Evolutionary conservation across 495 filamentous ascomycete genomes (phyloP).

Genomic region (Alectoria sarmentosa): DNA sequence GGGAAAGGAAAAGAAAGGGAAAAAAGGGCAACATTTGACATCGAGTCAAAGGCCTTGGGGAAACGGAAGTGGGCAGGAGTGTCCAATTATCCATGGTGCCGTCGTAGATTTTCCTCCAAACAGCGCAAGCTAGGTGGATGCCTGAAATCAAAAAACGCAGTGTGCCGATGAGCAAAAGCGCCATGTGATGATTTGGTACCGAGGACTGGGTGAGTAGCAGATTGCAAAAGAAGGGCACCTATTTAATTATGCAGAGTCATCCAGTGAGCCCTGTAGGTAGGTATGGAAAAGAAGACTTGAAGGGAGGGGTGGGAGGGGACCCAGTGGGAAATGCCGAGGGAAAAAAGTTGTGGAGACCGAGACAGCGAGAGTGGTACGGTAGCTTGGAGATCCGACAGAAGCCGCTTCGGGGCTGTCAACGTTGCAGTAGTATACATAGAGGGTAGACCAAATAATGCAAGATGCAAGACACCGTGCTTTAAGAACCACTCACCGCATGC

Average conservation of each 20-base stretch:
- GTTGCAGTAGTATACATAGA: neutral
- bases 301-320: no score
- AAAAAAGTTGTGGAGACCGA: neutral
- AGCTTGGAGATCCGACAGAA: slow-evolving; percentile 7
- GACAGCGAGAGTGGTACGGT: neutral
- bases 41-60: no score
- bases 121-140: neutral
- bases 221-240: neutral
- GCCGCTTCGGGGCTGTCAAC: slow-evolving; percentile 16
- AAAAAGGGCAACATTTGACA: no score
- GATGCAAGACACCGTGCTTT: neutral
- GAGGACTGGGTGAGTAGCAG: neutral
- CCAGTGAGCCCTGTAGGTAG: neutral
- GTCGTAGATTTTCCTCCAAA: slow-evolving; percentile 4
- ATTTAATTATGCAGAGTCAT: neutral
- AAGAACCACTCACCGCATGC: neutral
- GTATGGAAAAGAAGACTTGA: no score
- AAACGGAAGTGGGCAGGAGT: no score
- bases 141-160: neutral
- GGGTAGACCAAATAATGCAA: neutral
- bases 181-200: slow-evolving; percentile 1
- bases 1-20: no score
- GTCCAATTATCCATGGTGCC: neutral
- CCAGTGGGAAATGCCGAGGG: no score
- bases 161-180: slow-evolving; percentile 1